These are phyloP conservation scores for Erucastrum elatum DNA, from an alignment of 345 rosid genomes.

Conservation along the genomic window DNA sequence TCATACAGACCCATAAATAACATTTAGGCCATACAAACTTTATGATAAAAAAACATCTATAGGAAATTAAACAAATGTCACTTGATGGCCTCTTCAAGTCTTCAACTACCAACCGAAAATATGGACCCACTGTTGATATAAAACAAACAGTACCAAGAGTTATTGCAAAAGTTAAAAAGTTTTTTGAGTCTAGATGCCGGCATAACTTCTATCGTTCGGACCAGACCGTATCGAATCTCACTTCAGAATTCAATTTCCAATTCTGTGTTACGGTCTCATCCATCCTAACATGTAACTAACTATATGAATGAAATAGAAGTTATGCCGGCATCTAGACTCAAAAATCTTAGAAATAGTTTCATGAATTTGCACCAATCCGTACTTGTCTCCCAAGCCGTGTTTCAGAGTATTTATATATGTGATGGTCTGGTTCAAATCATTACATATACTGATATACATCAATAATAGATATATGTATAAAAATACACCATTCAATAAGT, in stretches of 20 bases:
- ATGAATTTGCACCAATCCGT: background rate
- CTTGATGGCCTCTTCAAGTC: conserved; percentile 33
- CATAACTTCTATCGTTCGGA: background rate
- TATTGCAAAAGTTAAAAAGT: background rate
- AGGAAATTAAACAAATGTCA: conserved; percentile 14
- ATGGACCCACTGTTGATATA: conserved; percentile 7
- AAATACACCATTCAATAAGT: background rate
- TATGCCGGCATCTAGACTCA: too few species aligned
- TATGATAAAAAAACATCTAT: conserved; percentile 1
- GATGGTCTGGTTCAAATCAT: background rate
- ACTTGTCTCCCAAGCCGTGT: background rate
- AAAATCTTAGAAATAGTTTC: background rate
- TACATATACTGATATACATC: background rate
- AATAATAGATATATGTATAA: background rate
- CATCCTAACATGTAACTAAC: too few species aligned
- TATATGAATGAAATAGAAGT: too few species aligned
- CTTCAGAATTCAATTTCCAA: background rate
- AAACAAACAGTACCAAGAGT: background rate
- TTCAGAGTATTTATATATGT: background rate
- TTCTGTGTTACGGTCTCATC: background rate
- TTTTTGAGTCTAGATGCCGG: background rate
- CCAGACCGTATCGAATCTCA: background rate
- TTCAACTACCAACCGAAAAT: conserved; percentile 34
- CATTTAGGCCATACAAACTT: background rate
- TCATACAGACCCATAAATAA: background rate